Evolutionary conservation across 2,329 filamentous ascomycete species (phyloP), one percentile per base, ranked within the genome.

Genomic region (Ciborinia camelliae): DNA sequence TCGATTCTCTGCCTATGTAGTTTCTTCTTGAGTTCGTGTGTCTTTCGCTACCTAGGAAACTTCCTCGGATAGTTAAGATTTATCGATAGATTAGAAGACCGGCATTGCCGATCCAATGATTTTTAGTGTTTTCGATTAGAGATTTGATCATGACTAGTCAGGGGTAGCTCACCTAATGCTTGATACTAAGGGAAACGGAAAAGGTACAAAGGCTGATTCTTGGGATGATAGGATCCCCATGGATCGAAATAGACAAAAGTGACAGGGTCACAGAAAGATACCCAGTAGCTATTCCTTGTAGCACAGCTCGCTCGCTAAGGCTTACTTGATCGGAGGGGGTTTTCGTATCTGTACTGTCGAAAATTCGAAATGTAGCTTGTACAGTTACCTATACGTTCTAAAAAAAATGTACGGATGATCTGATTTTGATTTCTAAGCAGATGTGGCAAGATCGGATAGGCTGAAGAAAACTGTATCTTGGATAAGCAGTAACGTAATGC

Each of bases 371-470:
- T 47, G 7, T 60, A 39, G 45, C 43, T 58, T 58, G 26, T 30
- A 58, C 18, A 35, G n/a, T 20, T 37, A 58, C 23, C 18, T 47
- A 37, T n/a, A 15, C 48, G 30, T 58, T 52, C 41, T 58, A 30
- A 50, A 8, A 18, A 28, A 48, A 58, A 15, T 23, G 41, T 50
- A 63, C 43, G 20, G 15, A 32, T 50, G 39, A 57, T 43, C 39
- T 47, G 41, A 45, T 28, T 35, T 45, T 6, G 37, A 37, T 48
- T 23, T 48, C 20, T 35, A 35, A 45, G 41, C 43, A 58, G 35
- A 63, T 63, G 61, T 63, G 52, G 52, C 52, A 50, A 26, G 32
- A 37, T 39, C 12, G 23, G 52, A 58, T 58, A 58, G 52, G 52
- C 58, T 50, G 61, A 50, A 58, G 18, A 18, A n/a, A 47, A 37